Evolutionary conservation across 2,329 filamentous ascomycete species (phyloP).

Genomic region (Sporothrix dimorphospora): DNA sequence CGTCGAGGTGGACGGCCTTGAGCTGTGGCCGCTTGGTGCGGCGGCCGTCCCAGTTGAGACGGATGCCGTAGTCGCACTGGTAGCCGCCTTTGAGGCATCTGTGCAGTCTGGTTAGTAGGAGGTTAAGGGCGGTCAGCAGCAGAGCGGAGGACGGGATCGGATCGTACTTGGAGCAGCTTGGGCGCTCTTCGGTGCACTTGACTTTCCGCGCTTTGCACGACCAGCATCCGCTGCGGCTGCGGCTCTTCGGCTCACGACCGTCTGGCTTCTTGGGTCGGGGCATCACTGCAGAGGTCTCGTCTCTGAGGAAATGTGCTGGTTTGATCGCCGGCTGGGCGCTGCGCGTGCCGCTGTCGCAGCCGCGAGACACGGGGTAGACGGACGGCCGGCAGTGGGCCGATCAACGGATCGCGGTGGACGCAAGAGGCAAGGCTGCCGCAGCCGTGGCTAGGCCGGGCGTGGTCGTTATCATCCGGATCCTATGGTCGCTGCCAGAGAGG

Average conservation of each 20-base stretch:
- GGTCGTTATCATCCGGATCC: constrained; percentile 18
- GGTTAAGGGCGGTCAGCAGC: neutral
- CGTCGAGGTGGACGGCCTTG: constrained; percentile 36
- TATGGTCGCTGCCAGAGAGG: neutral
- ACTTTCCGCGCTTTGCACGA: constrained; percentile 74
- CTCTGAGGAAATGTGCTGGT: neutral
- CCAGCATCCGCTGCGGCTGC: constrained; percentile 72
- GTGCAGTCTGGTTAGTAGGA: neutral
- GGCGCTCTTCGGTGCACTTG: constrained; percentile 81
- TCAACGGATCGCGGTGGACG: neutral
- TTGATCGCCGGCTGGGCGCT: neutral
- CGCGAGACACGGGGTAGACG: neutral
- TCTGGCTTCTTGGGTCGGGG: constrained; percentile 67
- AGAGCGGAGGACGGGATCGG: neutral
- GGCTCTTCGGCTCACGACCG: constrained; percentile 65
- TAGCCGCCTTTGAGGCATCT: constrained; percentile 72
- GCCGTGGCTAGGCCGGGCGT: constrained; percentile 30
- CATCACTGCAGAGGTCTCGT: constrained; percentile 50
- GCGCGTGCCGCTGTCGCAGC: neutral
- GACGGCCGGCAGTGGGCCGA: neutral
- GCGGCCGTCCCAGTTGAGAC: constrained; percentile 79
- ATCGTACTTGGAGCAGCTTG: constrained; percentile 65
- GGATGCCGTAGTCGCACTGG: constrained; percentile 78
- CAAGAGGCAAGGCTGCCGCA: constrained; percentile 20
- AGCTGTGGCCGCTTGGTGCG: constrained; percentile 59